Evolutionary conservation across 2,329 filamentous ascomycete genomes (phyloP).

Genomic region (Lachnellula willkommii): DNA sequence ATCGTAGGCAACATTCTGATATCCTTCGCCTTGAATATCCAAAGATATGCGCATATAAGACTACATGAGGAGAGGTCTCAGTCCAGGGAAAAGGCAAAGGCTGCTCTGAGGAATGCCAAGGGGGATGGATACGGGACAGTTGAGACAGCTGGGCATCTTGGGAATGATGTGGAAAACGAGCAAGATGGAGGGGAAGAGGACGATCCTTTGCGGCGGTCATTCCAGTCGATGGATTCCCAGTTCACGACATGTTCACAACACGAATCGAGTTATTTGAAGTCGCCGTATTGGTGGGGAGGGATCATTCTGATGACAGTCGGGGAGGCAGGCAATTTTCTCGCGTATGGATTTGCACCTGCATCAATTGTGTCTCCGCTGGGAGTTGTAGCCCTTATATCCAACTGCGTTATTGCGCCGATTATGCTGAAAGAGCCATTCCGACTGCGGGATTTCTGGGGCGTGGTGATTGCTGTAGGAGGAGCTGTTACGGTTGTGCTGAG

Average conservation of each 20-base stretch:
- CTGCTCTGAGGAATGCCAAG: conserved; percentile 35
- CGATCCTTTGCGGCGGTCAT: conserved; percentile 48
- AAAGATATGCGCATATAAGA: conserved; percentile 88
- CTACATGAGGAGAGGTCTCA: conserved; percentile 66
- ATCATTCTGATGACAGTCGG: conserved; percentile 89
- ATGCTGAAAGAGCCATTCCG: conserved; percentile 91
- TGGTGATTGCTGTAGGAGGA: conserved; percentile 78
- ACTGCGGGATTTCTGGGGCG: conserved; percentile 77
- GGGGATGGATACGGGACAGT: conserved; percentile 40
- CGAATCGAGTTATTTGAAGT: conserved; percentile 70
- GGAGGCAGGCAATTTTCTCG: conserved; percentile 92
- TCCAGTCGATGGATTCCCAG: conserved; percentile 40
- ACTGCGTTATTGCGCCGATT: conserved; percentile 92
- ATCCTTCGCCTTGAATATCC: conserved; percentile 90
- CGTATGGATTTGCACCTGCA: conserved; percentile 94
- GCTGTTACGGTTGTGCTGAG: conserved; percentile 91
- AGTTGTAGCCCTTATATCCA: conserved; percentile 93
- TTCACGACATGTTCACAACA: conserved; percentile 34
- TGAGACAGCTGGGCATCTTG: conserved; percentile 30
- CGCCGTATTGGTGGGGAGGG: conserved; percentile 94
- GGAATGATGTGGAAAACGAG: conserved; percentile 23
- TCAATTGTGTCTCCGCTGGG: conserved; percentile 95
- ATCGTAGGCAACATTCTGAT: conserved; percentile 92
- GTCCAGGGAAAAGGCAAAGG: conserved; percentile 49
- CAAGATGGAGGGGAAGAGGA: conserved; percentile 39